Percentiles rank a stretch among this genome's conserved stretches.
Conservation (phyloP, 768 basidiomycete species). For the Ephemerocybe angulata region DNA sequence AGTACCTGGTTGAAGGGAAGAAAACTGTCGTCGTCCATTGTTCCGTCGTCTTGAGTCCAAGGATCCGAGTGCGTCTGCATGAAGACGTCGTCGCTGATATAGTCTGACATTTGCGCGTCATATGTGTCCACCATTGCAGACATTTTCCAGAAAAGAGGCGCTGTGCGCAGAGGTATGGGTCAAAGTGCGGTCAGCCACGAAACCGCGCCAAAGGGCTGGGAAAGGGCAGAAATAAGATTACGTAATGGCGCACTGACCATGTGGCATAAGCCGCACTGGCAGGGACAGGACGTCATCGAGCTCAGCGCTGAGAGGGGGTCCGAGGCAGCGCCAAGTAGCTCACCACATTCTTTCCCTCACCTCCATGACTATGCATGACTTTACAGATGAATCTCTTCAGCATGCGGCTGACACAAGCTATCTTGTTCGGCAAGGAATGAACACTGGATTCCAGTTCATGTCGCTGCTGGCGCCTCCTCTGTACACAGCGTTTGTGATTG, state of each 20-base stretch:
- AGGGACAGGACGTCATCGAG: not conserved
- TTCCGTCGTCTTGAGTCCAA: conserved; percentile 15
- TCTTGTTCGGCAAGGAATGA: conserved; percentile 62
- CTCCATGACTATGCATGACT: conserved; percentile 7
- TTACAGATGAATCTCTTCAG: conserved; percentile 15
- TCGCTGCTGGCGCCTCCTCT: conserved; percentile 62
- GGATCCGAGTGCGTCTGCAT: conserved; percentile 17
- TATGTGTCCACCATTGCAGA: conserved; percentile 13
- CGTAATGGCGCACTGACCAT: too few relatives aligned
- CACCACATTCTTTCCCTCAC: too few relatives aligned
- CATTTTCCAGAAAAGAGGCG: conserved; percentile 1
- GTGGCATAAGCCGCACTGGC: too few relatives aligned
- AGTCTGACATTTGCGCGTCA: conserved; percentile 17
- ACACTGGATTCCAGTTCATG: conserved; percentile 62
- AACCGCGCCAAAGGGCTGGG: too few relatives aligned
- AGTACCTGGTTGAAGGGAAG: conserved; percentile 3
- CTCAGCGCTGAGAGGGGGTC: not conserved
- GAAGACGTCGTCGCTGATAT: conserved; percentile 14
- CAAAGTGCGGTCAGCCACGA: too few relatives aligned
- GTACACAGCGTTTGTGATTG: conserved; percentile 52
- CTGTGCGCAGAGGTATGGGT: not conserved
- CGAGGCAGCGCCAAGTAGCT: too few relatives aligned
- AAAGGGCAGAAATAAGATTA: too few relatives aligned
- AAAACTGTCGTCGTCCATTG: conserved; percentile 15
- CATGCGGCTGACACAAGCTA: conserved; percentile 59